These are phyloP conservation scores for Gossypium arboreum DNA, from an alignment of 345 rosid genomes.

Conservation along the genomic window DNA sequence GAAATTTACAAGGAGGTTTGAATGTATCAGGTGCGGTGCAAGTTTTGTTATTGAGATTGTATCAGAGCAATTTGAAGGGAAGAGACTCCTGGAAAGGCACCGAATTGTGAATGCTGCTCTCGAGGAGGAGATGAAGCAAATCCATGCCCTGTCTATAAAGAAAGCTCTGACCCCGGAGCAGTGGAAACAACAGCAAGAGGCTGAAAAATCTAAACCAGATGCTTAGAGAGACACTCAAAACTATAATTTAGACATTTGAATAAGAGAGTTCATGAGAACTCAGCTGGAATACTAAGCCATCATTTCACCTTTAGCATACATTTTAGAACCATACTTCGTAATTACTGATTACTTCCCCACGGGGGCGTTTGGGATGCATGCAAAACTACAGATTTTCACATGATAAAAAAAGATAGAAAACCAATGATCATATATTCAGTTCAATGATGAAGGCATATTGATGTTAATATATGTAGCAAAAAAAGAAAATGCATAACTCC, in stretches of 20 bases:
- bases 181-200: conserved; percentile 59
- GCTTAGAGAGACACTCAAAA: background rate
- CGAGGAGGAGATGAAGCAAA: conserved; percentile 80
- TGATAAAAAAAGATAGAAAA: background rate
- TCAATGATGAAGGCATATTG: too few relatives aligned
- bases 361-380: background rate
- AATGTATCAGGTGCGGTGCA: conserved; percentile 66
- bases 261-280: conserved; percentile 1
- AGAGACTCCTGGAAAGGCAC: conserved; percentile 86
- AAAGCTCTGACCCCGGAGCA: conserved; percentile 67
- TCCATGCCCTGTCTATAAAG: conserved; percentile 85
- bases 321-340: background rate
- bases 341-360: background rate
- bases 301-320: background rate
- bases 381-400: background rate
- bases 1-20: background rate
- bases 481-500: too few relatives aligned
- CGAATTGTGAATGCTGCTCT: conserved; percentile 70
- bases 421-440: too few relatives aligned
- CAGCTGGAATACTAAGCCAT: background rate
- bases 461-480: too few relatives aligned
- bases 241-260: background rate
- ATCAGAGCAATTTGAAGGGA: conserved; percentile 72
- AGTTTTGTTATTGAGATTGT: conserved; percentile 72
- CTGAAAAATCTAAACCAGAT: conserved; percentile 37